Evolutionary conservation across 768 basidiomycete species (phyloP).

Genomic region (Asterophora parasitica): DNA sequence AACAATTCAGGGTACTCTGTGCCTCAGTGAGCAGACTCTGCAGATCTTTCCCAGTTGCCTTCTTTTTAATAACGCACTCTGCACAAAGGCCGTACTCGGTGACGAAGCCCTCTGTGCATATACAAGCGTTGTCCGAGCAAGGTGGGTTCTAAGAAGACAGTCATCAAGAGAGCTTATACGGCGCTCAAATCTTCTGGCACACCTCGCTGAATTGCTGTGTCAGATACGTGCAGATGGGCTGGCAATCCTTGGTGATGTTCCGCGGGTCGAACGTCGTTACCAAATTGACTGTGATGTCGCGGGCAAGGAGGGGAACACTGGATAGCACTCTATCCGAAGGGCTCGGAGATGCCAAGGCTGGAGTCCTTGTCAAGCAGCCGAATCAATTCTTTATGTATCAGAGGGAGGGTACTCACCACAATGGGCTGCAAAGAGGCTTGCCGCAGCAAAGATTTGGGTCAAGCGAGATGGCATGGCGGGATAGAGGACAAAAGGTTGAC

Average conservation of each 20-base stretch:
- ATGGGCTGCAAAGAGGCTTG: too few species aligned
- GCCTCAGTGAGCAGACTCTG: neutral
- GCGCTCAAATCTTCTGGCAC: too few species aligned
- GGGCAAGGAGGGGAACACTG: too few species aligned
- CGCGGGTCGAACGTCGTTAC: neutral
- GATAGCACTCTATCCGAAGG: too few species aligned
- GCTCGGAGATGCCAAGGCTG: too few species aligned
- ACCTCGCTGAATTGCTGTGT: neutral
- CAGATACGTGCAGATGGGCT: neutral
- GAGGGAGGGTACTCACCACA: too few species aligned
- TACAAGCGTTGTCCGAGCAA: neutral
- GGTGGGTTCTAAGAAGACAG: neutral
- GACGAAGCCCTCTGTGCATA: neutral
- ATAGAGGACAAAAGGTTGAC: too few species aligned
- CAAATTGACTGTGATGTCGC: neutral
- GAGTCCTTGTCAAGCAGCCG: too few species aligned
- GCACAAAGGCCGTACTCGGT: neutral
- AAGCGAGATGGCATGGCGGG: too few species aligned
- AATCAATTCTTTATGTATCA: too few species aligned
- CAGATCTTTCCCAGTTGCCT: neutral
- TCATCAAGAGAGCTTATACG: too few species aligned
- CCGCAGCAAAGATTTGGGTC: too few species aligned
- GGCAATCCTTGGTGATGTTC: neutral
- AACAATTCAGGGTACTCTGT: neutral
- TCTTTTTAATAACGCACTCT: neutral